Percentiles rank a stretch among this genome's conserved stretches.
Conservation (phyloP, 805 yeast species). For the Yamadazyma philogaea region DNA sequence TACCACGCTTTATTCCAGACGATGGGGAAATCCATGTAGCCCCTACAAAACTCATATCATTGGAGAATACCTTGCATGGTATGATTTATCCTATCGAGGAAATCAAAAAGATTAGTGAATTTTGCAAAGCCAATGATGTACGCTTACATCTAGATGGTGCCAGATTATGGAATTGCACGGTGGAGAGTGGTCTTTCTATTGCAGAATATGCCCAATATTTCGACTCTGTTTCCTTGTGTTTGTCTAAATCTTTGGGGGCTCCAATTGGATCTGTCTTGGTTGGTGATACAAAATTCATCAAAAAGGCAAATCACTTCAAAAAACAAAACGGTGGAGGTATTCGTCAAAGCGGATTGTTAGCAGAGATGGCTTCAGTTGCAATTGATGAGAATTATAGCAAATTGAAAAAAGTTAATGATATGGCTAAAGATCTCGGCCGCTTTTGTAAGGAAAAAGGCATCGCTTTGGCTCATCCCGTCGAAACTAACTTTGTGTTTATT, state of each 20-base stretch:
- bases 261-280: constrained; percentile 90
- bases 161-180: constrained; percentile 89
- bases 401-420: constrained; percentile 47
- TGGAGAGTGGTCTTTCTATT: constrained; percentile 65
- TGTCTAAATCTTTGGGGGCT: constrained; percentile 89
- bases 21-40: constrained; percentile 86
- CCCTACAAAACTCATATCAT: constrained; percentile 78
- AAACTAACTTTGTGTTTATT: constrained; percentile 80
- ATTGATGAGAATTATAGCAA: constrained; percentile 68
- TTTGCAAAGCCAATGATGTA: constrained; percentile 59
- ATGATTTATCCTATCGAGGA: constrained; percentile 77
- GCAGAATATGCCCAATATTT: constrained; percentile 70
- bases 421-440: constrained; percentile 50
- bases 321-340: constrained; percentile 94
- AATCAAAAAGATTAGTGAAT: constrained; percentile 62
- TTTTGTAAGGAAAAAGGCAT: constrained; percentile 55
- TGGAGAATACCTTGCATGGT: constrained; percentile 90
- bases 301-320: constrained; percentile 77
- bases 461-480: constrained; percentile 66
- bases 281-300: constrained; percentile 56
- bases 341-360: constrained; percentile 79
- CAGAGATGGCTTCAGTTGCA: constrained; percentile 78
- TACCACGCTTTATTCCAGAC: constrained; percentile 57
- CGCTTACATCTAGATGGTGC: constrained; percentile 90
- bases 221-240: constrained; percentile 86